These are phyloP conservation scores for Candida insectorum DNA, from an alignment of 805 yeast species.

Conservation along the genomic window DNA sequence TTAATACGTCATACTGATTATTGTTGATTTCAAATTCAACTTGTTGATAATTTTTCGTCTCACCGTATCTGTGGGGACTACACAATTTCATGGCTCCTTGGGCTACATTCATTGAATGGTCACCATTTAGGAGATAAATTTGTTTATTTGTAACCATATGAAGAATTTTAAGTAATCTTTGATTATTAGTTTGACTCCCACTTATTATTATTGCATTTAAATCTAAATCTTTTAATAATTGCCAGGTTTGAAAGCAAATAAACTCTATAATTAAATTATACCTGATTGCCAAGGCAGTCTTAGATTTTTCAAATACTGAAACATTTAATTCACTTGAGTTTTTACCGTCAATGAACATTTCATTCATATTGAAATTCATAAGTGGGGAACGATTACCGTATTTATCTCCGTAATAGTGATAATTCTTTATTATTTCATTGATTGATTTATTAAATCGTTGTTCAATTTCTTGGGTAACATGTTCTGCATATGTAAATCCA, in stretches of 20 bases:
- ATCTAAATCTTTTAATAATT: conserved; percentile 26
- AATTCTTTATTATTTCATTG: conserved; percentile 26
- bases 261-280: conserved; percentile 50
- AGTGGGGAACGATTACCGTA: conserved; percentile 59
- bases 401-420: conserved; percentile 52
- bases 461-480: conserved; percentile 20
- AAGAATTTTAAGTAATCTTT: conserved; percentile 27
- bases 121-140: conserved; percentile 2
- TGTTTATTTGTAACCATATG: conserved; percentile 4
- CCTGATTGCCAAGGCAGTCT: conserved; percentile 32
- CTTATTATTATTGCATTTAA: conserved; percentile 37
- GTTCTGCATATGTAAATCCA: conserved; percentile 17
- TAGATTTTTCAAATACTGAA: conserved; percentile 25
- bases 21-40: no score
- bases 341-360: conserved; percentile 46
- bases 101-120: conserved; percentile 11
- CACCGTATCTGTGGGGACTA: no score
- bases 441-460: conserved; percentile 10
- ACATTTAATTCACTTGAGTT: conserved; percentile 14
- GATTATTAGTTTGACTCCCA: conserved; percentile 55
- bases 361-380: conserved; percentile 47
- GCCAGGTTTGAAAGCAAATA: conserved; percentile 47
- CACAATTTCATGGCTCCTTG: conserved; percentile 10
- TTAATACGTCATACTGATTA: no score
- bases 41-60: no score